Percentiles rank a stretch among this genome's conserved stretches.
These are phyloP conservation scores for Acanthamoeba rhysodes DNA, from an alignment of 208 protist genomes.

Conservation along the genomic window DNA sequence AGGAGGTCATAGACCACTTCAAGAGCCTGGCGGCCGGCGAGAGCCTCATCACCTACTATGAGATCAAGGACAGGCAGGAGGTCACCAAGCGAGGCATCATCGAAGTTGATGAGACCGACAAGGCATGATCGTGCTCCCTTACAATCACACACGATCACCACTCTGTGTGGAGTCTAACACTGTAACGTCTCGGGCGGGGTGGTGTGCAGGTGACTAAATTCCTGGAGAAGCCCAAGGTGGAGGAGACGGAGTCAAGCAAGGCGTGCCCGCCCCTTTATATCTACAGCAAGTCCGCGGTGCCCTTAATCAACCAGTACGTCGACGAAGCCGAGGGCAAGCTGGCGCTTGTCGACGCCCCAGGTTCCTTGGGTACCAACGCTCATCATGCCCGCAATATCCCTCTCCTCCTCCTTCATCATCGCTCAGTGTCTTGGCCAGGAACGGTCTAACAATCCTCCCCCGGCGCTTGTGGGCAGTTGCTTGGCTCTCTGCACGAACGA, in stretches of 20 bases:
- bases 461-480: neutral
- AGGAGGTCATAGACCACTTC: conserved; percentile 25
- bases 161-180: too few species aligned
- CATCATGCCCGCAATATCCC: too few species aligned
- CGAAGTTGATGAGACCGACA: neutral
- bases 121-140: neutral
- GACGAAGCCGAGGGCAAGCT: neutral
- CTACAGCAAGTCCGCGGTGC: neutral
- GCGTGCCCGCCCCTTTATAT: conserved; percentile 47
- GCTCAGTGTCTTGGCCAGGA: neutral
- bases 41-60: conserved; percentile 63
- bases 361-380: neutral
- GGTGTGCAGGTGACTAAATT: neutral
- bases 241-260: conserved; percentile 30
- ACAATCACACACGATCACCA: neutral
- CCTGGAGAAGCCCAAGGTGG: conserved; percentile 59
- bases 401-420: neutral
- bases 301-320: conserved; percentile 36
- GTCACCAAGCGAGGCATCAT: conserved; percentile 67
- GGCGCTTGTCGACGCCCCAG: neutral
- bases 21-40: conserved; percentile 6
- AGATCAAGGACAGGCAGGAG: conserved; percentile 32
- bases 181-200: neutral
- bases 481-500: neutral
- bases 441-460: neutral